Base-by-base conservation (phyloP, 1,284 basidiomycete species). In the Caloboletus firmus region DNA sequence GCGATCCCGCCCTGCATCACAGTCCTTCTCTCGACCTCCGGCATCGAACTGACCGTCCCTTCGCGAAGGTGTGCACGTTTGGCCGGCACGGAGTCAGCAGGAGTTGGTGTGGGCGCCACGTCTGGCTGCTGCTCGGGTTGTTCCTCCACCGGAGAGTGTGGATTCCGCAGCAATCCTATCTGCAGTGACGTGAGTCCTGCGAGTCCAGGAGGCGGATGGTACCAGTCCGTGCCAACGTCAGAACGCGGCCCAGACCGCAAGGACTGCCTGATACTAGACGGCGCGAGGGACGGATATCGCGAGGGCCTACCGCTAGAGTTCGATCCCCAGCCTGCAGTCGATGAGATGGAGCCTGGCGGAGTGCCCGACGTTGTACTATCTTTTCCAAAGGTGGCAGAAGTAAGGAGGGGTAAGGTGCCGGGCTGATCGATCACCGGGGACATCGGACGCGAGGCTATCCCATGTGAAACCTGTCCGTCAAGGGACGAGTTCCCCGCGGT, bases 371-470 rank as follows among this genome's bases (percentile, higher is more conserved):
- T 8, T 9, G 56, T 46, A 9, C 49, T 57, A 0, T 22, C 40
- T 26, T 60, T 71, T 18, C 70, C 68, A 54, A 72, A 68, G 40
- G 57, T 49, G 49, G 40, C 45, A 13, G 70, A 71, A 4, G 67
- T 55, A 12, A 68, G 67, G 6, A 68, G 43, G 0, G 67, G 67
- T 0, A 70, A 46, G 0, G 51, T 13, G 2, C 15, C 41, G 5
- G 45, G 12, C 18, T 50, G 46, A 24, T 55, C 57, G 13, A 41
- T 18, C 3, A 37, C 54, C 49, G 46, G 26, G 5, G 62, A 44
- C 9, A 49, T 37, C n/a, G 63, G 50, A 18, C 22, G 51, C 2
- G 57, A 60, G 28, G 24, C 2, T 12, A 44, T 44, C 40, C 49
- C 39, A 31, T 64, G 58, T 4, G 64, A 70, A 9, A 45, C 5